Percentiles rank a stretch among this genome's conserved stretches.
phyloP scores from a whole-genome alignment of 164 flowering plant species.

The Tetrastigma voinierianum region DNA sequence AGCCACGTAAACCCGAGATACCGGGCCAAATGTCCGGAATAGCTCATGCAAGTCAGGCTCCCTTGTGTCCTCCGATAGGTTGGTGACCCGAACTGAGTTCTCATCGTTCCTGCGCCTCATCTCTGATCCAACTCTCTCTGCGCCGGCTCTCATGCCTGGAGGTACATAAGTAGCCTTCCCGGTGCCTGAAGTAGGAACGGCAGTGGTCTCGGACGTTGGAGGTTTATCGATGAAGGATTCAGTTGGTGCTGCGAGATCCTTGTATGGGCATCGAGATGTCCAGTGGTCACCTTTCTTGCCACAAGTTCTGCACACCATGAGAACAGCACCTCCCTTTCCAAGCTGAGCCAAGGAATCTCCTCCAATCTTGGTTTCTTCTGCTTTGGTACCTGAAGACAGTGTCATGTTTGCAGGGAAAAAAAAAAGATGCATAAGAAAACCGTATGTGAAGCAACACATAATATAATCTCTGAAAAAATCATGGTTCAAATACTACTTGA shows the following conservation, averaged over 20 bases:
- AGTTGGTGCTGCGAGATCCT: conserved; percentile 55
- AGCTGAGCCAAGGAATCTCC: conserved; percentile 59
- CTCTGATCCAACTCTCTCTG: conserved; percentile 22
- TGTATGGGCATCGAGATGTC: conserved; percentile 77
- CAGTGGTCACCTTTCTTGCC: conserved; percentile 85
- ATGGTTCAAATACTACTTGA: no score
- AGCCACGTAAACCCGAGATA: conserved; percentile 52
- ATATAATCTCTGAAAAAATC: no score
- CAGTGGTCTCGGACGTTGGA: conserved; percentile 30
- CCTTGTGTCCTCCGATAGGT: conserved; percentile 56
- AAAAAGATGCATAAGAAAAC: no score
- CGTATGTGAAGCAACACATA: no score
- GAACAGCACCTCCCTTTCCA: conserved; percentile 69
- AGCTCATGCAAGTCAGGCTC: conserved; percentile 62
- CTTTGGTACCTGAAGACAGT: conserved; percentile 48
- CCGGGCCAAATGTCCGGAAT: conserved; percentile 50
- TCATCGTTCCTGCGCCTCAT: conserved; percentile 48
- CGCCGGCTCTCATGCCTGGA: conserved; percentile 34
- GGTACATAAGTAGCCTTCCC: conserved; percentile 54
- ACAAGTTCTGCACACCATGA: conserved; percentile 83
- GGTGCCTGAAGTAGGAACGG: conserved; percentile 29
- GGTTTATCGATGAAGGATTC: conserved; percentile 54
- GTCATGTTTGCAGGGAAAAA: no score
- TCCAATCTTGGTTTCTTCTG: conserved; percentile 54
- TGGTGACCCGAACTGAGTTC: conserved; percentile 57